Evolutionary conservation across 1,284 basidiomycete species (phyloP), one percentile per base, ranked within the genome.

Genomic region (Xerocomus amazonicus): DNA sequence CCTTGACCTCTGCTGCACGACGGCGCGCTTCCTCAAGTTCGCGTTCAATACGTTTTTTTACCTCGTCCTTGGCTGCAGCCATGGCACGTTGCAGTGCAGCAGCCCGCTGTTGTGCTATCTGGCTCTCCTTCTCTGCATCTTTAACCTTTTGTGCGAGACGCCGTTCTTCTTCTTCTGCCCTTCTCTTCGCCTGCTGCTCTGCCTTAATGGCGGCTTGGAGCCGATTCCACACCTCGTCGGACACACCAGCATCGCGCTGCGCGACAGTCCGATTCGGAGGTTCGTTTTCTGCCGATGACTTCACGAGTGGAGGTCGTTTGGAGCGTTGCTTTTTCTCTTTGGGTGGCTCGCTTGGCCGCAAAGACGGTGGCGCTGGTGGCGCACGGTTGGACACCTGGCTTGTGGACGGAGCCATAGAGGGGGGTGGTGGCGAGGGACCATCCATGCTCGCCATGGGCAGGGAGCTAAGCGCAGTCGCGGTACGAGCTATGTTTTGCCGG

Each of bases 201-300:
- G 62, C 66, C 4, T 60, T 56, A 42, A 73, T 73, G 45, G 72
- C 73, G 4, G 46, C 59, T 52, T 76, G 72, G 0, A 80, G 66
- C 54, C 75, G 68, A 9, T 57, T 46, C 80, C 79, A 81, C 6
- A 73, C 53, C 1, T 54, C 62, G 50, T 81, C 76, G 0, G 71
- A 59, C 2, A 81, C 76, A 0, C 74, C 78, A 3, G 65, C 45
- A 54, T 81, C 79, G 9, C 78, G 74, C 31, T 36, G 51, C 7
- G 48, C 46, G 10, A 40, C 17, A 1, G 19, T 36, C 28, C 32
- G 6, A 4, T 17, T 56, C 2, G 17, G 39, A n/a, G 50, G 23
- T 4, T 37, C 40, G 7, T 50, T 42, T 31, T 37, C 32, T 1
- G 12, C 26, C 6, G 31, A 3, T 5, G 38, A 13, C 13, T 47